Evolutionary conservation across 1,284 basidiomycete species (phyloP).

Genomic region (Sporisorium scitamineum): DNA sequence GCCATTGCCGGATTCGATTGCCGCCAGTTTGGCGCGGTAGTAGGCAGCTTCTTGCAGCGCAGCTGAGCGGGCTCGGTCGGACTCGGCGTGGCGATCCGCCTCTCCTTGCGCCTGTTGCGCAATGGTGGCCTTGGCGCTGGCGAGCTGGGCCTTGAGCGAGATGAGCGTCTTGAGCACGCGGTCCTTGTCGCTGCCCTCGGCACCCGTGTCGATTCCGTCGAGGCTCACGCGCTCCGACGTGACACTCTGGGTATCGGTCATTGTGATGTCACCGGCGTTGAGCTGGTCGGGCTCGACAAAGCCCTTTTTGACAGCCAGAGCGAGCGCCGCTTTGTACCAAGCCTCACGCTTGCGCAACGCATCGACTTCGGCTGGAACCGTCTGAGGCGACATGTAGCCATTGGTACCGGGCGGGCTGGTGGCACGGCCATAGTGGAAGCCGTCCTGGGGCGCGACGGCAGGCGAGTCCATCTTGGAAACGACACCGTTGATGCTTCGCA

Average conservation of each 20-base stretch:
- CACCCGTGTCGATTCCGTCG: constrained; percentile 70
- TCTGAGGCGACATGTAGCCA: constrained; percentile 45
- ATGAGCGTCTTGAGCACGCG: constrained; percentile 81
- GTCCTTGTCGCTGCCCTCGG: constrained; percentile 69
- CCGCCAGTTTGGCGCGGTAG: constrained; percentile 91
- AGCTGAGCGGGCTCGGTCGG: constrained; percentile 81
- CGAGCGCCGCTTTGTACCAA: constrained; percentile 87
- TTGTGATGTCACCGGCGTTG: constrained; percentile 48
- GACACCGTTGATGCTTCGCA: constrained; percentile 55
- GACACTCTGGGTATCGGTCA: constrained; percentile 38
- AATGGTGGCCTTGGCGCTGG: constrained; percentile 82
- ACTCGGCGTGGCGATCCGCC: constrained; percentile 82
- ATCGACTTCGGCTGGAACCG: constrained; percentile 76
- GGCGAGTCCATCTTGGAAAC: constrained; percentile 54
- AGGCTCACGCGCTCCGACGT: constrained; percentile 42
- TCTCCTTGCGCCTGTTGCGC: constrained; percentile 80
- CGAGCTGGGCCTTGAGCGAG: constrained; percentile 88
- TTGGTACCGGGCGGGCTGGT: constrained; percentile 36
- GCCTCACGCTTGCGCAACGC: constrained; percentile 80
- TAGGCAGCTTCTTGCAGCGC: constrained; percentile 95
- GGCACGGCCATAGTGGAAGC: constrained; percentile 59
- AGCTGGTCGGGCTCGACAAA: constrained; percentile 77
- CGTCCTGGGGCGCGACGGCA: constrained; percentile 49
- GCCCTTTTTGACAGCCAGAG: constrained; percentile 82
- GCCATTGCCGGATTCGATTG: constrained; percentile 80